Base-by-base conservation (phyloP, 495 filamentous ascomycete genomes). In the Schizothecium vesticola region DNA sequence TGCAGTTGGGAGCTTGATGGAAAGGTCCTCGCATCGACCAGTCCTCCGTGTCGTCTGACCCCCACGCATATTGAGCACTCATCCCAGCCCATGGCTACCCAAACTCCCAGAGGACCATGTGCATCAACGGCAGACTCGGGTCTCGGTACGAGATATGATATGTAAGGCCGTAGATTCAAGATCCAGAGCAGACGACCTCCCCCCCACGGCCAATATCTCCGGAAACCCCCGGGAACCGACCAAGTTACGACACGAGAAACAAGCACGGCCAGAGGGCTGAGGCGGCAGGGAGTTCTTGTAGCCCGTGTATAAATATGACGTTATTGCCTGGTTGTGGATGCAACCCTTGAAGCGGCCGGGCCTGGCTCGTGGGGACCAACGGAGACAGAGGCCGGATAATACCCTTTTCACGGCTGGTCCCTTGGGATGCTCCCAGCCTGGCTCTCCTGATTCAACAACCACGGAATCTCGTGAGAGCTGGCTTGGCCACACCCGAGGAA, bases 161-260 rank as follows among this genome's bases (percentile, higher is more conserved):
- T n/a, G n/a, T 9, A 5, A 31, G 62, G 36, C n/a, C 2, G 3
- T 23, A n/a, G 62, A 24, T 24, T 58, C n/a, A 29, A 55, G 31
- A n/a, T 1, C 19, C 59, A 61, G 23, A 21, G 61, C 60, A 43
- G 21, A 19, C n/a, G 26, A 13, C 11, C 55, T 60, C 28, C 10
- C 33, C 33, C 33, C 33, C 33, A 43, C 33, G 33, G 33, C 33
- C 33, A 43, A 43, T 43, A 43, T 43, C 33, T 43, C 33, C 33
- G 33, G 33, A 43, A 43, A 69, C 61, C 67, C 59, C 67, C 62
- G 63, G 55, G 24, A 68, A 55, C 61, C 67, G 67, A 62, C 59
- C 63, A 64, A 67, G 66, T 66, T n/a, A 51, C 19, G 19, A 43
- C 65, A 58, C 29, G 29, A 22, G 23, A 59, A 66, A 43, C 33